Base-by-base conservation (phyloP, 129 eudicot species). In the Dittrichia graveolens region DNA sequence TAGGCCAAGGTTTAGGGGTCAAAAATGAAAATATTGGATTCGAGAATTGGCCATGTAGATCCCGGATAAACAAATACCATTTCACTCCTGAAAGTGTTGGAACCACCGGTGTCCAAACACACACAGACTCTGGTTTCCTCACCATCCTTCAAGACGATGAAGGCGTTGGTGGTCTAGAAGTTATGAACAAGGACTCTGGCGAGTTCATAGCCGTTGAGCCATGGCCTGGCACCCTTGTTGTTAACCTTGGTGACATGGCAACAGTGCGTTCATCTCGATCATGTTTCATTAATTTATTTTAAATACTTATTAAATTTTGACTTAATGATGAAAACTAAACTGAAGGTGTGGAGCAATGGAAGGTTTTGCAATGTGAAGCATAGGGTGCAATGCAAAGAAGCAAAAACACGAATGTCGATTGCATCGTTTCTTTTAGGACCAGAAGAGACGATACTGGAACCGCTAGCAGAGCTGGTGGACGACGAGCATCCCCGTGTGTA, bases 141-240 rank as follows among this genome's bases (percentile, higher is more conserved):
- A 87, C 98, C 35, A 65, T 92, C 54, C 86, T 92, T 61, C 98
- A 92, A 56, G 98, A 92, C 18, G 98, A 92, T 74, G 95, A 89
- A 60, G 77, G 48, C 44, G 81, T 87, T 65, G 92, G 96, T 43
- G 98, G 98, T 9, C 88, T 92, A 14, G 90, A 92, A 83, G 96
- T 89, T 5, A 87, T 87, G 95, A 69, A 75, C 73, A 66, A 49
- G 43, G 0, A 24, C 31, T 83, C 84, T 1, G 92, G 88, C 0
- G 65, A 67, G 35, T 89, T 77, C 9, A 31, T 76, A 61, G 60
- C 98, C 0, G 83, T 92, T 31, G 90, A 89, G 49, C 98, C 98
- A 39, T 83, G 78, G 73, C 95, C 90, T 1, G 91, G 83, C 11
- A 78, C 95, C 41, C 91, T 92, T 61, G 69, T 83, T 38, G 88